Evolutionary conservation across 148 eudicot species (phyloP), one percentile per base, ranked within the genome.

Genomic region (Polygonum maritimum): DNA sequence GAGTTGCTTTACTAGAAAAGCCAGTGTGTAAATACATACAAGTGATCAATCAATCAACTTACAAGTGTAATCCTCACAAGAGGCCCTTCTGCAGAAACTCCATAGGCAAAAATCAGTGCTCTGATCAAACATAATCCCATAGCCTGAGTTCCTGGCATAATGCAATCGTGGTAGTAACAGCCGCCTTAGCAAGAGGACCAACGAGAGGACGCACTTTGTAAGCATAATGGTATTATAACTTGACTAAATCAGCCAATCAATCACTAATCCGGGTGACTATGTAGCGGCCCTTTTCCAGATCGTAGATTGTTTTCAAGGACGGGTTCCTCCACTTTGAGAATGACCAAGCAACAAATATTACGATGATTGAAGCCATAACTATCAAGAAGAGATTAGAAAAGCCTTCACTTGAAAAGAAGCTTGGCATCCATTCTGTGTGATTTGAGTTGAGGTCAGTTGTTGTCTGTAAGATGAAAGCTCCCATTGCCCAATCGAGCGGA

Each of bases 401-500:
- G 44, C 82, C 83, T 14, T 79, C 85, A 22, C 72, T 51, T 5
- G n/a, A 51, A 44, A 78, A 14, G 5, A 85, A 7, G 19, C 55
- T 21, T 38, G 84, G 44, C 12, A 86, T 60, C 91, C 90, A 86
- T 36, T 79, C 77, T 6, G 82, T 79, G 73, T 79, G 76, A 18
- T 81, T 84, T 51, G 33, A 31, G 12, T 80, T 76, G 1, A 76
- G 15, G 3, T 71, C 72, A 33, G 75, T 78, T 44, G 85, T 79
- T 60, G 81, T 86, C 78, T 88, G 98, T 69, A 90, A 79, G 81
- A 94, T 91, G 84, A 91, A 90, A 77, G 97, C 97, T 39, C 98
- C 98, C 75, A 94, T 79, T 44, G 97, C 92, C 98, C 98, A 91
- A 78, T 91, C 97, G 14, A 94, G 93, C n/a, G 98, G 97, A 58